These are phyloP conservation scores for Naganishia albida DNA, from an alignment of 1,284 basidiomycete genomes.

Conservation along the genomic window DNA sequence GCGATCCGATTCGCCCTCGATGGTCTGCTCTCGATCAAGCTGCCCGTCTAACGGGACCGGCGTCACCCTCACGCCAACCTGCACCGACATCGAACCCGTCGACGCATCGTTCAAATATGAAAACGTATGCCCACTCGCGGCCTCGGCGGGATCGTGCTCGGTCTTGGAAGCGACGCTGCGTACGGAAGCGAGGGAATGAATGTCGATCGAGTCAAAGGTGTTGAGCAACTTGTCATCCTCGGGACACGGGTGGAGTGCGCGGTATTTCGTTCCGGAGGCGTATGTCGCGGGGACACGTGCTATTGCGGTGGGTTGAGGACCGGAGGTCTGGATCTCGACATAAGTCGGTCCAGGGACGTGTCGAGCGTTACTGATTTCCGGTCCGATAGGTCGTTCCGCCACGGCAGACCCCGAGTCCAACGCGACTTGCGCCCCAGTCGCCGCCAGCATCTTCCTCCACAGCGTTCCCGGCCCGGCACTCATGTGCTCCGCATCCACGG, in stretches of 20 bases:
- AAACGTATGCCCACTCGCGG: too few relatives aligned
- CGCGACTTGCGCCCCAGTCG: neutral
- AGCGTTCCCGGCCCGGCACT: neutral
- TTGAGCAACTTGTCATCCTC: neutral
- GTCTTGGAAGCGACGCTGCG: neutral
- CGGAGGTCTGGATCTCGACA: too few relatives aligned
- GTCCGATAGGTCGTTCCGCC: too few relatives aligned
- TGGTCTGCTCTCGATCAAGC: too few relatives aligned
- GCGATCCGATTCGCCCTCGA: too few relatives aligned
- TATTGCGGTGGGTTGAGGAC: too few relatives aligned
- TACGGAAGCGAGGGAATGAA: neutral
- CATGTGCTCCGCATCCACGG: neutral
- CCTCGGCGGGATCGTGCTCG: too few relatives aligned
- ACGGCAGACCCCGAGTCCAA: neutral
- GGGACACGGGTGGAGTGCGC: neutral
- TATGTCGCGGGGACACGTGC: too few relatives aligned
- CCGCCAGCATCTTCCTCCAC: slow-evolving; percentile 10
- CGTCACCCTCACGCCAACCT: neutral
- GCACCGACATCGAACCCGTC: neutral
- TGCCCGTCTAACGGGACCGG: too few relatives aligned
- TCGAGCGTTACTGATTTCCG: too few relatives aligned
- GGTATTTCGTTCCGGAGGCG: too few relatives aligned
- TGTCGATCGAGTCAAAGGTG: slow-evolving; percentile 1
- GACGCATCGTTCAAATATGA: neutral
- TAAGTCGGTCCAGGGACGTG: too few relatives aligned